These are phyloP conservation scores for Agrocybe pediades DNA, from an alignment of 768 basidiomycete genomes.

Conservation along the genomic window DNA sequence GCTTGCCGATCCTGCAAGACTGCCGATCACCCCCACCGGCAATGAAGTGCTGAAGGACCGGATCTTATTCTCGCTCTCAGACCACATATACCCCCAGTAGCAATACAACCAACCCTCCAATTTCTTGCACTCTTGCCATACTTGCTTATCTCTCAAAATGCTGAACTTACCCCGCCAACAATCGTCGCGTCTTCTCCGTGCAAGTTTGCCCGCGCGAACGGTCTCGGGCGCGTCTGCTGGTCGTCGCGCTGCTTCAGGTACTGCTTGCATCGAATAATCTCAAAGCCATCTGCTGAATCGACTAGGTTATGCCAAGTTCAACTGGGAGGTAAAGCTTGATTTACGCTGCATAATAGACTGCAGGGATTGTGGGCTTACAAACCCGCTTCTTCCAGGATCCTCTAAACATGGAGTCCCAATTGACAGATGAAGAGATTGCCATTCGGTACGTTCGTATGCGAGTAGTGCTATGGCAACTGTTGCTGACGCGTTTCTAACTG, in stretches of 20 bases:
- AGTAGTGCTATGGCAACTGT: neutral
- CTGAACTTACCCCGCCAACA: slow-evolving; percentile 14
- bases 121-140: neutral
- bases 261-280: neutral
- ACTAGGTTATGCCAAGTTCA: slow-evolving; percentile 40
- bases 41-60: neutral
- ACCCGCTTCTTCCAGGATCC: slow-evolving; percentile 64
- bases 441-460: slow-evolving; percentile 60
- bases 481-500: slow-evolving; percentile 2
- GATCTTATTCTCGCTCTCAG: slow-evolving; percentile 9
- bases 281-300: neutral
- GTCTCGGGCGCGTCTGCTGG: slow-evolving; percentile 1
- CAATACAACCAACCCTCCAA: neutral
- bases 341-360: no score
- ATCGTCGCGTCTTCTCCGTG: slow-evolving; percentile 7
- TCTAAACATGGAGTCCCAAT: slow-evolving; percentile 70
- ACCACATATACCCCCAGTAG: neutral
- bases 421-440: slow-evolving; percentile 89
- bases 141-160: slow-evolving; percentile 6
- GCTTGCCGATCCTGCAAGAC: neutral
- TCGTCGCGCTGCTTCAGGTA: slow-evolving; percentile 23
- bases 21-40: neutral
- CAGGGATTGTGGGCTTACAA: neutral
- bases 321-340: slow-evolving; percentile 41
- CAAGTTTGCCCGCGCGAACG: slow-evolving; percentile 4